These are phyloP conservation scores for Nematocida sp. DNA, from an alignment of 371 early-diverging fungal genomes.

Conservation along the genomic window DNA sequence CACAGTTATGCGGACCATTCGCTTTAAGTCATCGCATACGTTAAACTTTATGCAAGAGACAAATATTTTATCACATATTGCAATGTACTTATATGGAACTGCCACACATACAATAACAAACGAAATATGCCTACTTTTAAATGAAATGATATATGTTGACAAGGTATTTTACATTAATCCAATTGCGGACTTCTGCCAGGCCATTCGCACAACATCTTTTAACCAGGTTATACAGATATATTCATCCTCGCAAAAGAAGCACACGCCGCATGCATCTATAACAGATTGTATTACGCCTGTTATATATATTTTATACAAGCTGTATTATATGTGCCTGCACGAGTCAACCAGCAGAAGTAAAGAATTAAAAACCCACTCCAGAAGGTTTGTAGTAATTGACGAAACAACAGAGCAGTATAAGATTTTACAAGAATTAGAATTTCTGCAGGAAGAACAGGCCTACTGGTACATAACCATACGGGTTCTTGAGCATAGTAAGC, in stretches of 20 bases:
- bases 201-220: background rate
- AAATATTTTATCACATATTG: background rate
- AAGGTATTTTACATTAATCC: conserved; percentile 29
- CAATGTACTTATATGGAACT: conserved; percentile 18
- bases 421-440: conserved; percentile 39
- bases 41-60: conserved; percentile 5
- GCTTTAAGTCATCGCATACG: conserved; percentile 4
- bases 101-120: conserved; percentile 44
- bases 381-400: conserved; percentile 34
- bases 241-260: conserved; percentile 31
- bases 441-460: conserved; percentile 29
- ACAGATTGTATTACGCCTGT: conserved; percentile 45
- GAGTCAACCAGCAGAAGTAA: conserved; percentile 18
- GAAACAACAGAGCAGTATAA: conserved; percentile 9
- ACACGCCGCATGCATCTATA: conserved; percentile 23
- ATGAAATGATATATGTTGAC: conserved; percentile 43
- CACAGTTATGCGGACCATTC: conserved; percentile 13
- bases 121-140: conserved; percentile 42
- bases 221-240: background rate
- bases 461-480: conserved; percentile 45
- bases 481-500: conserved; percentile 27
- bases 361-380: background rate
- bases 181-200: conserved; percentile 21
- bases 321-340: conserved; percentile 12
- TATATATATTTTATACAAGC: conserved; percentile 35